Evolutionary conservation across 2,329 filamentous ascomycete species (phyloP).

Genomic region (Paecilomyces niveus): DNA sequence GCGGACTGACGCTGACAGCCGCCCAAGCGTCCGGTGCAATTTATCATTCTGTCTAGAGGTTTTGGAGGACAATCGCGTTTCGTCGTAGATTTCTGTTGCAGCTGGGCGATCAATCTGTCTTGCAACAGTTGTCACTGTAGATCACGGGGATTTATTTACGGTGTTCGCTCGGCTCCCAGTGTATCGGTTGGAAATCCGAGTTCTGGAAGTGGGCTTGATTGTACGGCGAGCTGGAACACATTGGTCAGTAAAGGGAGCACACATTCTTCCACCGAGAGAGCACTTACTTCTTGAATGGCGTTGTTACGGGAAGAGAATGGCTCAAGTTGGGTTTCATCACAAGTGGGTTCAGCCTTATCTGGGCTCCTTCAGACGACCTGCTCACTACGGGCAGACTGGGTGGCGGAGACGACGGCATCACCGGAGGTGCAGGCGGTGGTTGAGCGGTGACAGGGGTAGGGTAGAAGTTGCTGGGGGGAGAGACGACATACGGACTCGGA

Average conservation of each 20-base stretch:
- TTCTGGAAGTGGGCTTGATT: constrained; percentile 42
- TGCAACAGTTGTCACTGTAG: not conserved
- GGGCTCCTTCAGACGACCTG: constrained; percentile 29
- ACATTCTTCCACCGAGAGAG: not conserved
- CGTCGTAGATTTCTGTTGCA: not conserved
- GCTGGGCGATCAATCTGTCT: not conserved
- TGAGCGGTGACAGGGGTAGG: constrained; percentile 9
- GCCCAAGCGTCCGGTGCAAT: not conserved
- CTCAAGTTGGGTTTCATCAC: constrained; percentile 35
- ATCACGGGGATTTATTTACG: constrained; percentile 15
- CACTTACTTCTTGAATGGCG: constrained; percentile 36
- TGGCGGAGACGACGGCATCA: constrained; percentile 20
- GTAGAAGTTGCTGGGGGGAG: constrained; percentile 28
- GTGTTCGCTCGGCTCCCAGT: constrained; percentile 36
- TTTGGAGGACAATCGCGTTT: not conserved
- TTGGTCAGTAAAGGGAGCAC: constrained; percentile 1
- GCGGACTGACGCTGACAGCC: not conserved
- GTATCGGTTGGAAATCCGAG: constrained; percentile 38
- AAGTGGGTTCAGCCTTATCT: constrained; percentile 36
- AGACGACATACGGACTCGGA: constrained; percentile 22
- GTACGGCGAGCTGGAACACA: constrained; percentile 30
- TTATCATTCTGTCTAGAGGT: not conserved
- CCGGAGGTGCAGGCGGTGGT: constrained; percentile 19
- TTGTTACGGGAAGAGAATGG: constrained; percentile 32
- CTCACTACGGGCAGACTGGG: constrained; percentile 20